These are phyloP conservation scores for Eimeria necatrix DNA, from an alignment of 169 alveolate genomes.

Conservation along the genomic window DNA sequence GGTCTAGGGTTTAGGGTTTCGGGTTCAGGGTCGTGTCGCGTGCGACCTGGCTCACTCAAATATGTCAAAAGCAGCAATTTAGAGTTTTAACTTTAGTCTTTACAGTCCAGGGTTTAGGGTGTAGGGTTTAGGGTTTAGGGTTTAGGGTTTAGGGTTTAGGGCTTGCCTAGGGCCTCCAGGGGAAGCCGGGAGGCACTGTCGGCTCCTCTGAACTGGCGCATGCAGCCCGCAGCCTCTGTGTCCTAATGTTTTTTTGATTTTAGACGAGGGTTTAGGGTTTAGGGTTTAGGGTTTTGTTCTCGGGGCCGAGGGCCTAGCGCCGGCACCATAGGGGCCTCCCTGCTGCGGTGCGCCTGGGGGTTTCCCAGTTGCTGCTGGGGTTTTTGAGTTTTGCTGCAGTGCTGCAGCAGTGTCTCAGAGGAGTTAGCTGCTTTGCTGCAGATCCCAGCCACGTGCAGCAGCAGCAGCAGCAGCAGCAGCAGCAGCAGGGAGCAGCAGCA, in stretches of 20 bases:
- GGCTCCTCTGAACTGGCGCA: background rate
- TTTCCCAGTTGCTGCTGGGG: background rate
- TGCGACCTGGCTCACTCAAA: too few species aligned
- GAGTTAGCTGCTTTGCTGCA: too few species aligned
- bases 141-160: conserved; percentile 23
- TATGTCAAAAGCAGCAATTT: too few species aligned
- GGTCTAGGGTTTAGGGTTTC: background rate
- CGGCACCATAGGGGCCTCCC: background rate
- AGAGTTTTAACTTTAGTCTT: background rate
- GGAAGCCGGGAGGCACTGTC: background rate
- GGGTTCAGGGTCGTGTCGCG: too few species aligned
- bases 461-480: too few species aligned
- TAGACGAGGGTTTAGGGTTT: background rate
- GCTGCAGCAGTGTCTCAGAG: conserved; percentile 33
- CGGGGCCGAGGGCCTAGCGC: background rate
- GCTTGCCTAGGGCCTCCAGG: background rate
- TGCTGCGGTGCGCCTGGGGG: background rate
- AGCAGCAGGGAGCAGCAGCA: background rate
- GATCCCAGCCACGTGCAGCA: too few species aligned
- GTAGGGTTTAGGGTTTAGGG: conserved; percentile 20
- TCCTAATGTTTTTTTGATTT: background rate
- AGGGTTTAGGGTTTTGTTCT: conserved; percentile 31
- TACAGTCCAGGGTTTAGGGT: conserved; percentile 4
- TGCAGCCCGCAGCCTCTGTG: background rate
- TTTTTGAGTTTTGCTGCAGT: background rate